Evolutionary conservation across 441 rosid species (phyloP).

Genomic region (Daphne laureola): DNA sequence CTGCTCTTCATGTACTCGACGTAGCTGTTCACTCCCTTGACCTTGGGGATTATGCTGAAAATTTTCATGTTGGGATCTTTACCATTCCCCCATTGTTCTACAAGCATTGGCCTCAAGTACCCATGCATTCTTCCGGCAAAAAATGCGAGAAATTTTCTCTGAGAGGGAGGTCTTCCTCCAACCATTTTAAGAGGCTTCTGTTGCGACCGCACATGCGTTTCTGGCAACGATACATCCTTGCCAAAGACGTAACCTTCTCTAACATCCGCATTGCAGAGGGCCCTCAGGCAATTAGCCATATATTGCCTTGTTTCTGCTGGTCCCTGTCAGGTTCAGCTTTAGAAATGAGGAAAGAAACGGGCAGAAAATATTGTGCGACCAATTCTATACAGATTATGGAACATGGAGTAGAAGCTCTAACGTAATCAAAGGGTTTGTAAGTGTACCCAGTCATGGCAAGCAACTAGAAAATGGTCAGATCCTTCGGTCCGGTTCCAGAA

Average conservation of each 20-base stretch:
- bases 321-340: constrained; percentile 42
- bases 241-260: constrained; percentile 80
- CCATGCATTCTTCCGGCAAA: constrained; percentile 91
- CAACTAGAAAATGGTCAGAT: constrained; percentile 87
- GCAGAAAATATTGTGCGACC: not conserved
- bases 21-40: constrained; percentile 56
- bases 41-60: constrained; percentile 42
- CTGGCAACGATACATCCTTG: constrained; percentile 80
- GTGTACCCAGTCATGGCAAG: constrained; percentile 95
- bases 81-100: constrained; percentile 59
- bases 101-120: constrained; percentile 61
- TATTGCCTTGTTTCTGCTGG: constrained; percentile 51
- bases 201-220: constrained; percentile 52
- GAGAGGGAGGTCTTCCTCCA: constrained; percentile 66
- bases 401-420: not conserved
- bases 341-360: not conserved
- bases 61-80: constrained; percentile 87
- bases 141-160: constrained; percentile 71
- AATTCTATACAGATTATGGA: not conserved
- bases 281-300: constrained; percentile 76
- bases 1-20: constrained; percentile 72
- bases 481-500: constrained; percentile 90
- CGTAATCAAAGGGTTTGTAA: constrained; percentile 3
- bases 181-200: constrained; percentile 48
- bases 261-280: constrained; percentile 79